Evolutionary conservation across 352 stramenopile species (phyloP), one percentile per base, ranked within the genome.

Genomic region (Albugo laibachii): DNA sequence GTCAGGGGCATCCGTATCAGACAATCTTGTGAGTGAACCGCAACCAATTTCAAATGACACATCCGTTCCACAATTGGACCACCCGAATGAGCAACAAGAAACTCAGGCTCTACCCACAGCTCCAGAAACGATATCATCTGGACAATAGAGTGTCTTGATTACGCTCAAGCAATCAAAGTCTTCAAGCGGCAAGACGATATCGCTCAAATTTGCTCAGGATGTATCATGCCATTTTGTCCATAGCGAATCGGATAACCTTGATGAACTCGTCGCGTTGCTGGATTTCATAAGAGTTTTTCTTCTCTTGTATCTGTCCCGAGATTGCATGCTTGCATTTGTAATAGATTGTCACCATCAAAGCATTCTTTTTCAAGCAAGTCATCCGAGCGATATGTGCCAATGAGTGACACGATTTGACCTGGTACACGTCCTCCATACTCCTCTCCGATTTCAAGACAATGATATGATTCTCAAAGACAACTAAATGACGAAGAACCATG

Each of bases 311-410:
- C 10, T 74, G 51, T 20, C 58, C 58, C 21, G 60, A 49, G 0
- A 52, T 44, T 2, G 56, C 47, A 38, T 55, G 48, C 48, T 80
- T 73, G 63, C 65, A 86, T 62, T 77, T 86, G 75, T 87, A 85
- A 60, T 92, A 88, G 42, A 92, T 60, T 13, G 65, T 87, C 5
- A 92, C 76, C 75, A 88, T 83, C 37, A 88, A 61, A 16, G 73
- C 71, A 36, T 88, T 92, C 61, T 92, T 92, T 58, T 88, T 92
- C 51, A 88, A 58, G 53, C 71, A 88, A 41, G 78, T 92, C 75
- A 92, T 92, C 49, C 78, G 69, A 19, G 58, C 66, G 21, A 92
- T 56, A 50, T 88, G 71, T 18, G 61, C 61, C 39, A 92, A 54
- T 21, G 66, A 49, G 50, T 92, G 78, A 42, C 66, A 82, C 12